phyloP scores from a whole-genome alignment of 1,139 yeast genomes.

The Meyerozyma elateridarum region DNA sequence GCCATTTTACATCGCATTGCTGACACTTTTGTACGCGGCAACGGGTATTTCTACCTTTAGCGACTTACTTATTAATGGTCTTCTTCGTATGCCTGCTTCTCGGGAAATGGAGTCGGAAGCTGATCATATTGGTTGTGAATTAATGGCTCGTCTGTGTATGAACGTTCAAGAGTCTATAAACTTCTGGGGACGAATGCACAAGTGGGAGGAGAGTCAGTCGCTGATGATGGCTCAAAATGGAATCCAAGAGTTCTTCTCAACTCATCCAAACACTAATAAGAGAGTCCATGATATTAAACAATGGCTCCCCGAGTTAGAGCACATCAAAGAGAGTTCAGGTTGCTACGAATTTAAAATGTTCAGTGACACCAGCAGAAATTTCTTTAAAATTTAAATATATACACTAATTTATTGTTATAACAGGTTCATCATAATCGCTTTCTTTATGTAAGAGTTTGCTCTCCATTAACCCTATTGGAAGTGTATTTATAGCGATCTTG shows the following conservation, averaged over 20 bases:
- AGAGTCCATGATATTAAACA: slow-evolving; percentile 63
- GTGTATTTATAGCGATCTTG: neutral
- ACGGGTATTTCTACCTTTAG: slow-evolving; percentile 37
- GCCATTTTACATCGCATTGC: slow-evolving; percentile 33
- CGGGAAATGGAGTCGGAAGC: slow-evolving; percentile 96
- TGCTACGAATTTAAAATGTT: slow-evolving; percentile 14
- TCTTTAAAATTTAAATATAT: slow-evolving; percentile 2
- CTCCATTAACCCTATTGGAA: slow-evolving; percentile 1
- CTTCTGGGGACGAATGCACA: slow-evolving; percentile 81
- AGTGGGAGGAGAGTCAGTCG: slow-evolving; percentile 39
- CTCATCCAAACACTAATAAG: slow-evolving; percentile 83
- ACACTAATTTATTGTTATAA: neutral
- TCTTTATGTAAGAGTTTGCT: slow-evolving; percentile 2
- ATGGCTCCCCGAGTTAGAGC: slow-evolving; percentile 71
- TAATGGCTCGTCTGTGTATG: slow-evolving; percentile 88
- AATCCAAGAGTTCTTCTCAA: slow-evolving; percentile 63
- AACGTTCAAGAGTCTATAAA: slow-evolving; percentile 67
- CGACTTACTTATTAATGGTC: slow-evolving; percentile 51
- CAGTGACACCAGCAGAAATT: neutral
- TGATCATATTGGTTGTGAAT: slow-evolving; percentile 86
- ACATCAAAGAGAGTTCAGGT: slow-evolving; percentile 30
- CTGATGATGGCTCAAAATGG: slow-evolving; percentile 22
- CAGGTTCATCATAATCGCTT: neutral
- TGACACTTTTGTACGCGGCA: slow-evolving; percentile 20
- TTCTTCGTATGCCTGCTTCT: slow-evolving; percentile 76